Evolutionary conservation across 179 eudicot genomes (phyloP).

Genomic region (Silene vulgaris): DNA sequence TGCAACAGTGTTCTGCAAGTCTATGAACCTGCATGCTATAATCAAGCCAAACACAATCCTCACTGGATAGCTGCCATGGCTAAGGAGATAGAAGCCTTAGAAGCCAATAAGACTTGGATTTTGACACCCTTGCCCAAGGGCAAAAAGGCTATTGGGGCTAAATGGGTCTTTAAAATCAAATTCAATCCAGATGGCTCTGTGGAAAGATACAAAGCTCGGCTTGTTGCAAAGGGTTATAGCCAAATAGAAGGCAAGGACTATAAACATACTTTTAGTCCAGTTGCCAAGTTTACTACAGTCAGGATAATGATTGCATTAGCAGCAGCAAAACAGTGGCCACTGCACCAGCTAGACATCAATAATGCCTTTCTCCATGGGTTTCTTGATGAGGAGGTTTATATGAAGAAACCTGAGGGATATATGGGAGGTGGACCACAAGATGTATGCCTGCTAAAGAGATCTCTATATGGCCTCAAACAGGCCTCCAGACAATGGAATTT

Average conservation of each 20-base stretch:
- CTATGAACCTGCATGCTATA: not conserved
- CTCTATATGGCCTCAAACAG: not conserved
- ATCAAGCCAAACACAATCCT: not conserved
- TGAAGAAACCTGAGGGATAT: not conserved
- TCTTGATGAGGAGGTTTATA: not conserved
- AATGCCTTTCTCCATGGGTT: not conserved
- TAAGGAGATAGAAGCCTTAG: not conserved
- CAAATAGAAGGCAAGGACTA: not conserved
- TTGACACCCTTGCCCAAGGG: not conserved
- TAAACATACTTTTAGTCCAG: not conserved
- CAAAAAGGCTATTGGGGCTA: not conserved
- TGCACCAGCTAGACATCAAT: not conserved
- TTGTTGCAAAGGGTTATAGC: not conserved
- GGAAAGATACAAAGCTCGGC: not conserved
- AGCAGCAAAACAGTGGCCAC: not conserved
- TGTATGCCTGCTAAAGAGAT: not conserved
- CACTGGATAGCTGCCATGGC: not conserved
- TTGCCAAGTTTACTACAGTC: not conserved
- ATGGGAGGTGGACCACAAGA: not conserved
- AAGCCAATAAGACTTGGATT: not conserved
- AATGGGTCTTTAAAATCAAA: not conserved
- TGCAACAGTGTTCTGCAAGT: too few species aligned
- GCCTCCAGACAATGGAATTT: not conserved
- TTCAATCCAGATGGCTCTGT: not conserved
- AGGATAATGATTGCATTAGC: not conserved